Conservation (phyloP, 1,284 basidiomycete species). For the Ganoderma sinense region DNA sequence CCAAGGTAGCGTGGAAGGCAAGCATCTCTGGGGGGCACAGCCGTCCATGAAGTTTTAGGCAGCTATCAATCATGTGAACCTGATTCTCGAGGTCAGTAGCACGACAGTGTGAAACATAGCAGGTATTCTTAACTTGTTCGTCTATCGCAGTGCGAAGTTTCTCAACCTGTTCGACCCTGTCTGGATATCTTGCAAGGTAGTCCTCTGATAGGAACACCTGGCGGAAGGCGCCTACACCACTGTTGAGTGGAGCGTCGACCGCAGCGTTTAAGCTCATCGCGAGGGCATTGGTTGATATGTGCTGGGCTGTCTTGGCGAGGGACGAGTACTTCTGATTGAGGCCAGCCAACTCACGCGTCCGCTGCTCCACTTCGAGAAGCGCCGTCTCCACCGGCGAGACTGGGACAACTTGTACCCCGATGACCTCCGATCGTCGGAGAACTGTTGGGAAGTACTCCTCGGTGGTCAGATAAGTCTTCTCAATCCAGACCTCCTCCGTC, state of each 20-base stretch:
- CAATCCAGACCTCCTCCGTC: constrained; percentile 84
- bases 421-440: constrained; percentile 88
- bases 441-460: constrained; percentile 95
- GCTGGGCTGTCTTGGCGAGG: constrained; percentile 78
- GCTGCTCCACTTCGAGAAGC: constrained; percentile 79
- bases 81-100: constrained; percentile 38
- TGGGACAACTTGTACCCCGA: constrained; percentile 78
- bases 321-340: constrained; percentile 78
- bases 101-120: neutral
- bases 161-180: constrained; percentile 74
- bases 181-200: constrained; percentile 75
- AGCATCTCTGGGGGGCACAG: constrained; percentile 89
- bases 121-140: constrained; percentile 72
- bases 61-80: constrained; percentile 84
- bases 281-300: constrained; percentile 83
- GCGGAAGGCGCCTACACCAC: constrained; percentile 82
- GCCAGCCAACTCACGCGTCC: constrained; percentile 78
- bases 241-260: constrained; percentile 84
- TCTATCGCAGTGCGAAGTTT: constrained; percentile 81
- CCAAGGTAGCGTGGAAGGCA: constrained; percentile 90
- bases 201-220: constrained; percentile 79
- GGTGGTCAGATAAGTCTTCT: constrained; percentile 88
- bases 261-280: constrained; percentile 89
- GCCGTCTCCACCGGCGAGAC: constrained; percentile 91
- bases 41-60: constrained; percentile 83